Base-by-base conservation (phyloP, 2,329 filamentous ascomycete species). In the Beauveria sp. region DNA sequence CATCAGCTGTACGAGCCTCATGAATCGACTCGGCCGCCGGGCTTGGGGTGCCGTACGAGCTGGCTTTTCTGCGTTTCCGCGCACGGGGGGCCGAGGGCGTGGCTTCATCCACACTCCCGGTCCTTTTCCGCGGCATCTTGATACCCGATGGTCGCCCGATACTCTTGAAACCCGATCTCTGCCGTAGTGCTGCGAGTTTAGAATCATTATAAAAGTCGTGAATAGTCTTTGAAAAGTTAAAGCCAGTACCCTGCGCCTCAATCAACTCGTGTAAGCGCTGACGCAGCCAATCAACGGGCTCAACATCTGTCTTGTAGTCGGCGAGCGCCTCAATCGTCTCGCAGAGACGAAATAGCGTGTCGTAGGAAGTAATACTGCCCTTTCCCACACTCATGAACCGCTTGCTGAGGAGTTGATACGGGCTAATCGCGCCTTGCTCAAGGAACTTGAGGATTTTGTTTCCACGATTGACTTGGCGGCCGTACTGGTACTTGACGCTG, bases 151-250 rank as follows among this genome's bases (percentile, higher is more conserved):
- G 83, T 0, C 83, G 75, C 8, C 83, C 83, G 7, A 85, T 84
- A 64, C 81, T 84, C 54, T 81, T 80, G 63, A 79, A 83, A 0
- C 83, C 83, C 62, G 80, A 79, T 70, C 81, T 81, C 26, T 73
- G 70, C 8, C 83, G 76, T 9, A 85, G 70, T 1, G 73, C 69
- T 16, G 76, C 73, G 1, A 85, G 70, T 67, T 84, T 84, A 0
- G 72, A 70, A 65, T 86, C 83, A 65, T 83, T 80, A 64, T 85
- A 86, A 22, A 85, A 77, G 65, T 82, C 77, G 57, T 82, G 78
- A 1, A 81, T 76, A 1, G 76, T 79, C 66, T 76, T 78, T 50
- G 77, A 76, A 22, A 85, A 70, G 66, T 78, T 82, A 66, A 85
- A 85, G 18, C 73, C 72, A 2, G 77, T 66, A 1, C 80, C 79